phyloP scores from a whole-genome alignment of 495 filamentous ascomycete species.

The Choiromyces venosus region DNA sequence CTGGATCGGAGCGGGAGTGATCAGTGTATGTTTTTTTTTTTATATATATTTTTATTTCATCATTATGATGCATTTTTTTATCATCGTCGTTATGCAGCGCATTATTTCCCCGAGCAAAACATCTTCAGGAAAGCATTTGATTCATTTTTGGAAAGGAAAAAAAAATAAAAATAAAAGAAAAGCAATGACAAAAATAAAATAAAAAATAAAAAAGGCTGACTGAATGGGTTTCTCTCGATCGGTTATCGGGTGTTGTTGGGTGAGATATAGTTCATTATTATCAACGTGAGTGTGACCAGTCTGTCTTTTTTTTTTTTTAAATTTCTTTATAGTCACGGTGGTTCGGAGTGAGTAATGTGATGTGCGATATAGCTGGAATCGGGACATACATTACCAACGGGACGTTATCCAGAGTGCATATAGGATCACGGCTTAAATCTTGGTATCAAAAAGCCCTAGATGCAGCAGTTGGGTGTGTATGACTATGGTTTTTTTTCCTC shows the following conservation, averaged over 20 bases:
- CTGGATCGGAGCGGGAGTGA: conserved; percentile 51
- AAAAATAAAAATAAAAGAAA: background rate
- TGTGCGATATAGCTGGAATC: conserved; percentile 61
- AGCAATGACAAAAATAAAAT: background rate
- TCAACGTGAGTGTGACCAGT: conserved; percentile 50
- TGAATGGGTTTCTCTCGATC: background rate
- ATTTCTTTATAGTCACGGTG: background rate
- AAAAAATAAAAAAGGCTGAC: background rate
- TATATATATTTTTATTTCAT: no score
- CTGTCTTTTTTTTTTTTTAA: background rate
- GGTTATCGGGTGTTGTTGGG: background rate
- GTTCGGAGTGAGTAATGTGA: conserved; percentile 26
- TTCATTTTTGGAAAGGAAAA: no score
- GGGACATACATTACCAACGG: conserved; percentile 72
- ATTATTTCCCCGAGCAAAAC: background rate
- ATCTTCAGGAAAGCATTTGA: background rate
- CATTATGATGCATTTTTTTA: background rate
- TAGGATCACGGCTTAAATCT: conserved; percentile 60
- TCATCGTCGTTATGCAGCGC: no score
- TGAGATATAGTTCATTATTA: conserved; percentile 60
- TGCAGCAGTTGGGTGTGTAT: conserved; percentile 71
- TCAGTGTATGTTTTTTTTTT: conserved; percentile 46
- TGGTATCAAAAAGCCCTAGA: conserved; percentile 81
- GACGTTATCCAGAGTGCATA: conserved; percentile 60
- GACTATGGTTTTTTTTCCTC: background rate